Base-by-base conservation (phyloP, 768 basidiomycete genomes). In the Leucosporidium scottii region DNA sequence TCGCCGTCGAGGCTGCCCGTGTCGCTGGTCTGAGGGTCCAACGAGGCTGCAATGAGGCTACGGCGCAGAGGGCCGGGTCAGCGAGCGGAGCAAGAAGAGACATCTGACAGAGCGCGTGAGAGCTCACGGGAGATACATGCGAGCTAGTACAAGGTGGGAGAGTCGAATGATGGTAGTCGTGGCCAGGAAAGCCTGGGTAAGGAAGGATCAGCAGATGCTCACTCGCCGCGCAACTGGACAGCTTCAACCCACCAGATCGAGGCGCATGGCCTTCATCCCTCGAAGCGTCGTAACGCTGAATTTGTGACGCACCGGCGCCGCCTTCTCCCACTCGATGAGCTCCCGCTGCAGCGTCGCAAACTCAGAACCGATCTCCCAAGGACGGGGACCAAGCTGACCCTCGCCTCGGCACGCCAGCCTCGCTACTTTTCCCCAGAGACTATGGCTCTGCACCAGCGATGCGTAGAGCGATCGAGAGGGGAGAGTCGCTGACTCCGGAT, bases 191-290 rank as follows among this genome's bases (percentile, higher is more conserved):
- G 44, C 59, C n/a, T 48, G 6, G n/a, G 49, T n/a, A n/a, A 20
- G 20, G n/a, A 50, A 6, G n/a, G n/a, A n/a, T n/a, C n/a, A n/a
- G n/a, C n/a, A n/a, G n/a, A n/a, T n/a, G n/a, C n/a, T n/a, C n/a
- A n/a, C n/a, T n/a, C n/a, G n/a, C n/a, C n/a, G n/a, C n/a, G n/a
- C n/a, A n/a, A n/a, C n/a, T n/a, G n/a, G n/a, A n/a, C n/a, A n/a
- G n/a, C n/a, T n/a, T n/a, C 54, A 4, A 61, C 47, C n/a, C 44
- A 61, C 59, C 59, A 61, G 28, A 23, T 61, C 59, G 9, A 47
- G 27, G 18, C 25, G 18, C 49, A 50, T 34, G 28, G 60, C 49
- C 48, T 34, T 28, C 30, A 17, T 20, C 30, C 49, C 60, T 5
- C 49, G 15, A 27, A 61, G 27, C 23, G 28, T 61, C 7, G 23